Base-by-base conservation (phyloP, 345 rosid genomes). In the Aethionema arabicum region DNA sequence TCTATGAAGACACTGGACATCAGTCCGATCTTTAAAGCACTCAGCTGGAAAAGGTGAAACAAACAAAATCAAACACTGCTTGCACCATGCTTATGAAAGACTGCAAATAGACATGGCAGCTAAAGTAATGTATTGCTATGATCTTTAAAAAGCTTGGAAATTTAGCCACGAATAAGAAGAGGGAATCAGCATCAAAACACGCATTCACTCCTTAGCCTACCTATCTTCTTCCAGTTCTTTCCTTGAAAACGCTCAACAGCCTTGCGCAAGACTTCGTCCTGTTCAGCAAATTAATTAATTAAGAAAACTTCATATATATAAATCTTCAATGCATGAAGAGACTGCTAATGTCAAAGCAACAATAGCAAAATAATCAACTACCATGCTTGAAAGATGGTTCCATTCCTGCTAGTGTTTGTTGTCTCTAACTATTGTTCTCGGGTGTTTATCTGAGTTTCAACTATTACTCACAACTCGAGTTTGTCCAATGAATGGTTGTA, bases 171-270 rank as follows among this genome's bases (percentile, higher is more conserved):
- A 56, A 41, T 52, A 43, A 14, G 30, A 47, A 31, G 40, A 55
- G 51, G 43, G 36, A 63, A 49, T 31, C 33, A 38, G 13, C 15
- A 40, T 40, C 44, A 40, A 12, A 40, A 40, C n/a, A 21, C 27
- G 2, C 27, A 29, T 30, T 51, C n/a, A 3, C 7, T 46, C 38
- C 52, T 72, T 14, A 39, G 46, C 47, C 39, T 83, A 88, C 99
- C 99, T 72, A 95, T 95, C 66, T 90, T 95, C 77, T 95, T 95
- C 99, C 99, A 95, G 74, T 88, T 95, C 83, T 95, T 95, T 69
- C 97, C 97, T 68, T 90, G 87, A 82, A 84, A 95, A 52, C 91
- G 96, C 67, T 95, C 88, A 13, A 95, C 99, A 50, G 99, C 99
- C 77, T 81, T 81, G 58, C 93, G 56, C 81, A 95, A 79, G 50